Evolutionary conservation across 805 yeast species (phyloP).

Genomic region (Wickerhamomyces bisporus): DNA sequence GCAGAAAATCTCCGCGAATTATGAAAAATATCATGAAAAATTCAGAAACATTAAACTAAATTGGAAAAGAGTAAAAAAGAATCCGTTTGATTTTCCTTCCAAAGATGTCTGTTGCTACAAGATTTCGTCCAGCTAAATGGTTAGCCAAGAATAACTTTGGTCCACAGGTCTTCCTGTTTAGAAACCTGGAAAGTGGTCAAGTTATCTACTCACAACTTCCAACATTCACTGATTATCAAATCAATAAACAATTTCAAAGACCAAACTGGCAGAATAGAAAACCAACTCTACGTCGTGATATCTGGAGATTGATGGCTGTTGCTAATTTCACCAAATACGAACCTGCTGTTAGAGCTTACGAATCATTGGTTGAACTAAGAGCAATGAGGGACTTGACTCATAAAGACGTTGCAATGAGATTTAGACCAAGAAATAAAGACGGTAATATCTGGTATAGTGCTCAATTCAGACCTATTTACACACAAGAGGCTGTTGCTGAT

Average conservation of each 20-base stretch:
- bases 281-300: constrained; percentile 76
- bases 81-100: too few species aligned
- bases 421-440: constrained; percentile 67
- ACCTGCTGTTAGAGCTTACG: constrained; percentile 65
- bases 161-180: constrained; percentile 78
- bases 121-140: constrained; percentile 57
- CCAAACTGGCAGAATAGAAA: constrained; percentile 88
- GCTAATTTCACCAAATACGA: constrained; percentile 59
- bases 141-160: constrained; percentile 56
- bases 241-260: constrained; percentile 60
- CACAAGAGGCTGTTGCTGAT: constrained; percentile 91
- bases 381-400: constrained; percentile 63
- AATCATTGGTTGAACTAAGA: constrained; percentile 69
- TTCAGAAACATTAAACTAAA: background rate
- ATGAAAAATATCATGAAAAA: too few species aligned
- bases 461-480: constrained; percentile 83
- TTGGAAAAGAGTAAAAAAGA: too few species aligned
- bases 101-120: constrained; percentile 12
- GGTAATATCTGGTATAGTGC: constrained; percentile 85
- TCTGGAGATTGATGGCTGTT: constrained; percentile 89
- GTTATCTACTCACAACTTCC: constrained; percentile 86
- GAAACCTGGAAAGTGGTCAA: constrained; percentile 86
- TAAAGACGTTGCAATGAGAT: constrained; percentile 52
- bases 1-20: too few species aligned
- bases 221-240: constrained; percentile 36